Evolutionary conservation across 352 stramenopile genomes (phyloP).

Genomic region (Aphanomyces euteiches): DNA sequence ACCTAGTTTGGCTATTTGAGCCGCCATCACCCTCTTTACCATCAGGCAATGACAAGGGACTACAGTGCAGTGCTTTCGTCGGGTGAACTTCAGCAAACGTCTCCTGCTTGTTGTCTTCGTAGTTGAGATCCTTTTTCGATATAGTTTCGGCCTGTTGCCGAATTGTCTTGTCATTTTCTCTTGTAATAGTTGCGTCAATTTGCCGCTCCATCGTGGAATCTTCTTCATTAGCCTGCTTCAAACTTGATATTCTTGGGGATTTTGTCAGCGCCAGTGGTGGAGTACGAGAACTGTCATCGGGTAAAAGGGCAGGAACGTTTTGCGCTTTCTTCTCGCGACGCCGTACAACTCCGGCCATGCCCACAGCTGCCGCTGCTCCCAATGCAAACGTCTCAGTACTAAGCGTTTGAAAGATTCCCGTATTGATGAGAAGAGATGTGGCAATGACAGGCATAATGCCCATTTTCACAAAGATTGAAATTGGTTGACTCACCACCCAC

Average conservation of each 20-base stretch:
- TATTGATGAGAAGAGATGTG: conserved; percentile 46
- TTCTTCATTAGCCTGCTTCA: no score
- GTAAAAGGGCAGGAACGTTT: background rate
- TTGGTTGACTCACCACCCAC: conserved; percentile 55
- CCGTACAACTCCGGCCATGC: conserved; percentile 46
- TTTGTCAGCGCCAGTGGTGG: conserved; percentile 37
- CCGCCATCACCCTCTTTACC: no score
- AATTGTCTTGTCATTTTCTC: no score
- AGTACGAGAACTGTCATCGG: background rate
- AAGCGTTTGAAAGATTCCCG: conserved; percentile 54
- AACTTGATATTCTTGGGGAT: background rate
- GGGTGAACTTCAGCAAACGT: no score
- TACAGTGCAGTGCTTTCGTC: no score
- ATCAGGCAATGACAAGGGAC: no score
- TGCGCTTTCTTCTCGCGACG: conserved; percentile 31
- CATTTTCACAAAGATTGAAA: conserved; percentile 72
- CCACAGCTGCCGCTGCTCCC: conserved; percentile 43
- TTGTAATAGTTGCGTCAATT: no score
- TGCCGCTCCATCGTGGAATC: no score
- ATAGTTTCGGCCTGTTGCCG: no score
- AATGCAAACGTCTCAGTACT: conserved; percentile 47
- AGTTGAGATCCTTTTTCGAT: no score
- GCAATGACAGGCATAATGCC: conserved; percentile 63
- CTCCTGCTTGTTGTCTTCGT: no score
- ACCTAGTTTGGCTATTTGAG: no score